Evolutionary conservation across 164 flowering plant genomes (phyloP).

Genomic region (Cinnamomum micranthum): DNA sequence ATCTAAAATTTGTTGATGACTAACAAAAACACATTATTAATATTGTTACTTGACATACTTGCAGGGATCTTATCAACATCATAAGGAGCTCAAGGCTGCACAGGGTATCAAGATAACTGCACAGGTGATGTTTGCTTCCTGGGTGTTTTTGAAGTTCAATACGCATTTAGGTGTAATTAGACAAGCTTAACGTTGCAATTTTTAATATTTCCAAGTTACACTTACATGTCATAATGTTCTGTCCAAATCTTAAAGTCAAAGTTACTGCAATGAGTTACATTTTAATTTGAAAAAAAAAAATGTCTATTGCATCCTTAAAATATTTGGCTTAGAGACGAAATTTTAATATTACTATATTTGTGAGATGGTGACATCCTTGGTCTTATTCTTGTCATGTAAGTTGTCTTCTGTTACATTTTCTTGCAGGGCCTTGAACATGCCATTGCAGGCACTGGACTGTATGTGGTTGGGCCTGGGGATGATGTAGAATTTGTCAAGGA

Average conservation of each 20-base stretch:
- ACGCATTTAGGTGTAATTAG: neutral
- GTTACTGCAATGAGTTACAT: too few species aligned
- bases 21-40: too few species aligned
- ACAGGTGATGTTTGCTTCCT: conserved; percentile 50
- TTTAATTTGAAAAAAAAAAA: too few species aligned
- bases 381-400: neutral
- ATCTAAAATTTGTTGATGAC: too few species aligned
- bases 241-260: too few species aligned
- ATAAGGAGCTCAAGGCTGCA: conserved; percentile 92
- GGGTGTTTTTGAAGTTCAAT: neutral
- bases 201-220: too few species aligned
- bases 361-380: too few species aligned
- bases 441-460: conserved; percentile 83
- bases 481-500: conserved; percentile 76
- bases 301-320: too few species aligned
- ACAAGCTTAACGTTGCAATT: neutral
- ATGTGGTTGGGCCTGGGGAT: conserved; percentile 87
- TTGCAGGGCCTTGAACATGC: conserved; percentile 95
- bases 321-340: too few species aligned
- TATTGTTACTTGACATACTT: too few species aligned
- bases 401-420: neutral
- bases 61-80: conserved; percentile 87
- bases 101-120: conserved; percentile 94
- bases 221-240: too few species aligned
- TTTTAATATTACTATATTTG: too few species aligned